phyloP scores from a whole-genome alignment of 306 rosid species.

The Canavalia ensiformis region DNA sequence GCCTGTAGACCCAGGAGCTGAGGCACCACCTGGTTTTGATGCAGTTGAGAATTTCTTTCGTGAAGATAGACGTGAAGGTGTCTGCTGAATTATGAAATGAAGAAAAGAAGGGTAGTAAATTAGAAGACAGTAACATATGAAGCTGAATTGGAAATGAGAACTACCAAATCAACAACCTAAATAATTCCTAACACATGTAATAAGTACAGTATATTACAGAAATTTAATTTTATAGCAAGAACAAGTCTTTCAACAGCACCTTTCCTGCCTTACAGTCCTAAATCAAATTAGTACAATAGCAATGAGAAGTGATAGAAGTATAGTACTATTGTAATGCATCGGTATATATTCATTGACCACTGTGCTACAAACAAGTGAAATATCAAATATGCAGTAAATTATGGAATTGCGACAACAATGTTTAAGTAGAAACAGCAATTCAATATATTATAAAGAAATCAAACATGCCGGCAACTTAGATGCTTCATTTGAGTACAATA shows the following conservation, averaged over 20 bases:
- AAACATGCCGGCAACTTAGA: constrained; percentile 18
- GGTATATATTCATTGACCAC: constrained; percentile 14
- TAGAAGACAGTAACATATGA: constrained; percentile 30
- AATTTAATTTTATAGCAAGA: constrained; percentile 30
- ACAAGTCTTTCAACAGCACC: constrained; percentile 34
- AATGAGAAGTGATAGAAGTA: not conserved
- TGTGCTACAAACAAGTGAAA: constrained; percentile 28
- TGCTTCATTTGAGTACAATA: constrained; percentile 2
- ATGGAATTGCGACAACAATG: not conserved
- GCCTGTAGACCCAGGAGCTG: constrained; percentile 59
- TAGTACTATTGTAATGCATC: constrained; percentile 14
- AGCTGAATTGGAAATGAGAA: constrained; percentile 20
- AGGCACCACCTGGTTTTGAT: constrained; percentile 52
- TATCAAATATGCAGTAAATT: not conserved
- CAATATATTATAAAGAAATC: not conserved
- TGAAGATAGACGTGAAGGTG: constrained; percentile 59
- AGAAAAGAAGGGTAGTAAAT: constrained; percentile 29
- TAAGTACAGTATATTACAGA: constrained; percentile 28
- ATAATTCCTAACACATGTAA: constrained; percentile 8
- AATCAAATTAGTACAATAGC: constrained; percentile 1
- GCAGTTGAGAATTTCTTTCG: constrained; percentile 70
- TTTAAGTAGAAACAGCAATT: constrained; percentile 13
- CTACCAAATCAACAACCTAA: constrained; percentile 34
- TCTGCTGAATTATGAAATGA: constrained; percentile 52
- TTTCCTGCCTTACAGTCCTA: constrained; percentile 28